phyloP scores from a whole-genome alignment of 768 basidiomycete genomes.

The Amanita rubescens region DNA sequence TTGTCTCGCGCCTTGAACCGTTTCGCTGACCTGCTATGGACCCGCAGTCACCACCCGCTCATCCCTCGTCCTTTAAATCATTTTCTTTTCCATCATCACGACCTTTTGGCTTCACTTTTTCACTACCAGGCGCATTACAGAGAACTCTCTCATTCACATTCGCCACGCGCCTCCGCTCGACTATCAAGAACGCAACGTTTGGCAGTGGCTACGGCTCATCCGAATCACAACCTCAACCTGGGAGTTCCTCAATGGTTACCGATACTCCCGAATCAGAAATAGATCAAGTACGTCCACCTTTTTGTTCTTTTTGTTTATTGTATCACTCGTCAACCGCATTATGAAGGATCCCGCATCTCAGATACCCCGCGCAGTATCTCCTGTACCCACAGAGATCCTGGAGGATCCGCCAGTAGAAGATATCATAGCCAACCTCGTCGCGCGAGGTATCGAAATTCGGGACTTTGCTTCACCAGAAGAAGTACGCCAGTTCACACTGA shows the following conservation, averaged over 20 bases:
- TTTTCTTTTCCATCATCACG: neutral
- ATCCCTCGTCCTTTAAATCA: neutral
- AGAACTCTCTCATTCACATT: neutral
- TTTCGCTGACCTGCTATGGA: neutral
- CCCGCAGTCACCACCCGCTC: neutral
- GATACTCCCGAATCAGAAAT: neutral
- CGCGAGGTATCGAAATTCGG: conserved; percentile 31
- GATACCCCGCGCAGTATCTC: conserved; percentile 21
- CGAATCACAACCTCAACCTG: neutral
- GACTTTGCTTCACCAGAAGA: conserved; percentile 26
- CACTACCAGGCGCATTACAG: neutral
- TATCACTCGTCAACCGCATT: neutral
- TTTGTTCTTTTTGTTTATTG: neutral
- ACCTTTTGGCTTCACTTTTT: neutral
- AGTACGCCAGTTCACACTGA: conserved; percentile 7
- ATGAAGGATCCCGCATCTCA: conserved; percentile 2
- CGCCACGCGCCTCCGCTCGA: neutral
- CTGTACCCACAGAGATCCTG: conserved; percentile 27
- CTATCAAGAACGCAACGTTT: neutral
- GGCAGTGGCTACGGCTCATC: neutral
- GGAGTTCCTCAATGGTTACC: neutral
- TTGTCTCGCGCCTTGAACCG: neutral
- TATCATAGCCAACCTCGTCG: conserved; percentile 19
- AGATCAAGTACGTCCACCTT: neutral
- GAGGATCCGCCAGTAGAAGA: conserved; percentile 24